Conservation (phyloP, 1,284 basidiomycete species). For the Ceratobasidium sp. region DNA sequence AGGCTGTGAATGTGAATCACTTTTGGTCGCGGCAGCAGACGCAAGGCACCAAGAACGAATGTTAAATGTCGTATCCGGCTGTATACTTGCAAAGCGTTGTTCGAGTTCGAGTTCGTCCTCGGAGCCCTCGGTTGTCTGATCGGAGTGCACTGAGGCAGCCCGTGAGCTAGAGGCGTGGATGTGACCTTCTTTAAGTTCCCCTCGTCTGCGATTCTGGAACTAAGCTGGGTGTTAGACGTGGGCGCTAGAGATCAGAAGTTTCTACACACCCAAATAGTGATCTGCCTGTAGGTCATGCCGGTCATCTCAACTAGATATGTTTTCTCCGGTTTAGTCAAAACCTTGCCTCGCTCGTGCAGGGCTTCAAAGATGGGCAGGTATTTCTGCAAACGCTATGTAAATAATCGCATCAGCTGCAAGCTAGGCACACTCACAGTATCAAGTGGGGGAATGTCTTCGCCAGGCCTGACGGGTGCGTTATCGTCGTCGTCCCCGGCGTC, state of each 20-base stretch:
- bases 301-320: constrained; percentile 46
- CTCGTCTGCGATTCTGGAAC: constrained; percentile 39
- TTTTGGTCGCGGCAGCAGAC: constrained; percentile 31
- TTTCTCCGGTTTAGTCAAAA: constrained; percentile 44
- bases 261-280: constrained; percentile 48
- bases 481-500: constrained; percentile 34
- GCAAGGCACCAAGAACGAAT: constrained; percentile 40
- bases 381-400: constrained; percentile 13
- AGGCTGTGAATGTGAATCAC: neutral
- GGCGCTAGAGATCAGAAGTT: neutral
- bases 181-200: constrained; percentile 35
- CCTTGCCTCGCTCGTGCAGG: constrained; percentile 36
- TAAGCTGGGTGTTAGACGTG: neutral
- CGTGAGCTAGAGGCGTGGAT: constrained; percentile 21
- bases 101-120: constrained; percentile 33
- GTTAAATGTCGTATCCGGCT: constrained; percentile 35
- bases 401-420: neutral
- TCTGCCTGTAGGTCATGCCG: constrained; percentile 47
- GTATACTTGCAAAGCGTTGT: constrained; percentile 13
- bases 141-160: constrained; percentile 26
- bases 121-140: constrained; percentile 22
- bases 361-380: constrained; percentile 42
- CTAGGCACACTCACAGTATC: constrained; percentile 24
- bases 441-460: constrained; percentile 31
- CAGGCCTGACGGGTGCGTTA: constrained; percentile 27